Percentiles rank a stretch among this genome's conserved stretches.
phyloP scores from a whole-genome alignment of 1,139 yeast species.

The Geotrichum reessii region DNA sequence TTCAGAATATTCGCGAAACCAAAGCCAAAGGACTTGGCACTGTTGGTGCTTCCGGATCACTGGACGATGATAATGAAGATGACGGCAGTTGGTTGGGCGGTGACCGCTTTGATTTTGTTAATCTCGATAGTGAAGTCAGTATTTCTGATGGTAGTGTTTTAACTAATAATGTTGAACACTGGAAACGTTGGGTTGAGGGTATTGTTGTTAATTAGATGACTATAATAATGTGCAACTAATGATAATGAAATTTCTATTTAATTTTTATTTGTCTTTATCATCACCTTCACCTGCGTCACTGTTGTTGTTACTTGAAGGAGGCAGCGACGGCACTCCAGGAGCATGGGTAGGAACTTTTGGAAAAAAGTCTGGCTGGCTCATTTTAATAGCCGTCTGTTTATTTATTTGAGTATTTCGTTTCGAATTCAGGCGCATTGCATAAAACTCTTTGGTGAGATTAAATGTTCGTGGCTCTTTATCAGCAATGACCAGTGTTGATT shows the following conservation, averaged over 20 bases:
- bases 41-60: conserved; percentile 40
- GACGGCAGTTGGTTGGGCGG: conserved; percentile 47
- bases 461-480: conserved; percentile 44
- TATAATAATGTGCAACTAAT: not conserved
- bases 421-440: conserved; percentile 46
- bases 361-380: conserved; percentile 45
- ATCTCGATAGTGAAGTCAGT: conserved; percentile 68
- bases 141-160: conserved; percentile 66
- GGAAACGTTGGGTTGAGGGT: conserved; percentile 80
- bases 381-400: conserved; percentile 41
- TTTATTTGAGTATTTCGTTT: conserved; percentile 40
- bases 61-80: conserved; percentile 29
- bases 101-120: conserved; percentile 51
- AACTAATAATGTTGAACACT: conserved; percentile 47
- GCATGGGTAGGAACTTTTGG: conserved; percentile 49
- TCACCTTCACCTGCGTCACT: not conserved
- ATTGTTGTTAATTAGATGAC: conserved; percentile 47
- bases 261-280: not conserved
- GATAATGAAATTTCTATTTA: not conserved
- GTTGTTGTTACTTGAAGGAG: not conserved
- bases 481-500: conserved; percentile 26
- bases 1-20: conserved; percentile 50
- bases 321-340: conserved; percentile 18
- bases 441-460: conserved; percentile 49
- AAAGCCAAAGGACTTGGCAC: conserved; percentile 41